A percentile compares a stretch with the other conserved stretches of the same genome.
Evolutionary conservation across 106 monocot genomes (phyloP).

Genomic region (Xerophyta viscosa): DNA sequence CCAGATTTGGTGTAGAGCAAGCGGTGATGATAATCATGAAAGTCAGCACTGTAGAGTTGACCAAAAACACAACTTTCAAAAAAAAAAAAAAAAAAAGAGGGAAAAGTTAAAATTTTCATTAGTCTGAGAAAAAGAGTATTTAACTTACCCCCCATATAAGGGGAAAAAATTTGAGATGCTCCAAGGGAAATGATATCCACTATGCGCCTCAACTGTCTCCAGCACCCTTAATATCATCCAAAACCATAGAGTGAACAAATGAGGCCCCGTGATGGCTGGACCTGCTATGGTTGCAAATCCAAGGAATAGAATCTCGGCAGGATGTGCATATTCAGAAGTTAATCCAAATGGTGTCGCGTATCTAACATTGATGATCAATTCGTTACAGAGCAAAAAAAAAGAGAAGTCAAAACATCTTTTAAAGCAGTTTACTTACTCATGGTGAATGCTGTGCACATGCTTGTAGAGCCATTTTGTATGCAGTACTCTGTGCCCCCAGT

Average conservation of each 20-base stretch:
- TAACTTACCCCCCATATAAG: slow-evolving; percentile 80
- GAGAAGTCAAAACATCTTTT: background rate
- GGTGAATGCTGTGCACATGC: slow-evolving; percentile 73
- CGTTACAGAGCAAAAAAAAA: background rate
- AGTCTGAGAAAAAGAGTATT: background rate
- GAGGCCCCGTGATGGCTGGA: slow-evolving; percentile 85
- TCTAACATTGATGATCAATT: slow-evolving; percentile 15
- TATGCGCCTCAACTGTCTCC: slow-evolving; percentile 92
- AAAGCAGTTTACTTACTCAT: slow-evolving; percentile 40
- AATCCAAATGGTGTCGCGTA: slow-evolving; percentile 93
- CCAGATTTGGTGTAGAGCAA: slow-evolving; percentile 81
- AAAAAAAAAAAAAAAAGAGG: slow-evolving; percentile 3
- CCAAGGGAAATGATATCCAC: slow-evolving; percentile 95
- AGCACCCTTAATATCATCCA: slow-evolving; percentile 89
- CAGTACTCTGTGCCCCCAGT: slow-evolving; percentile 68
- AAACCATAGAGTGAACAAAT: slow-evolving; percentile 82
- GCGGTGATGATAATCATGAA: slow-evolving; percentile 88
- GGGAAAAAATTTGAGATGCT: slow-evolving; percentile 90
- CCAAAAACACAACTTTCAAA: background rate
- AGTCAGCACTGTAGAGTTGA: slow-evolving; percentile 36
- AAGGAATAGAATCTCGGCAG: slow-evolving; percentile 86
- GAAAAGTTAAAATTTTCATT: background rate
- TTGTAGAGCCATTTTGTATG: slow-evolving; percentile 78
- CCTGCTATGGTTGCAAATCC: slow-evolving; percentile 87
- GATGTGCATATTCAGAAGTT: slow-evolving; percentile 92